phyloP scores from a whole-genome alignment of 768 basidiomycete genomes.

The Suillus variegatus region DNA sequence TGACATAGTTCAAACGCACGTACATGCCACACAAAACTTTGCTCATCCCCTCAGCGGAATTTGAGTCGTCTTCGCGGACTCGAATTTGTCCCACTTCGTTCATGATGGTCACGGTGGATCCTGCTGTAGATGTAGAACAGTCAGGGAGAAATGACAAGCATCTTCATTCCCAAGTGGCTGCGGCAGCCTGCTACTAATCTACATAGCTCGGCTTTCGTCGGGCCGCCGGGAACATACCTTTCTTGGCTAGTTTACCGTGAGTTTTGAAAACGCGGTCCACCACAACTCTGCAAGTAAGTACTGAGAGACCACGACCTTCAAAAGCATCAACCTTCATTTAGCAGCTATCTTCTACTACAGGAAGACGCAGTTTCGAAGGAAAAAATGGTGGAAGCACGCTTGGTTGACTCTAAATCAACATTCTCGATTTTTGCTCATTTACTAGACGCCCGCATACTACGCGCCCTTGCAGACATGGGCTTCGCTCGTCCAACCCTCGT shows the following conservation, averaged over 20 bases:
- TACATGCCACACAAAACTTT: slow-evolving; percentile 48
- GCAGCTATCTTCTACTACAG: not conserved
- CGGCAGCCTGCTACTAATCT: not conserved
- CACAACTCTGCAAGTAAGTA: not conserved
- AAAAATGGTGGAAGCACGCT: slow-evolving; percentile 45
- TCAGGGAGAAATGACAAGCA: not conserved
- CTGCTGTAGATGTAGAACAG: not conserved
- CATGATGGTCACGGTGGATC: slow-evolving; percentile 12
- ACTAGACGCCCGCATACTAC: slow-evolving; percentile 82
- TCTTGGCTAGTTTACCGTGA: not conserved
- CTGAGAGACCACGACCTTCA: not conserved
- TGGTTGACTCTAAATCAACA: slow-evolving; percentile 49
- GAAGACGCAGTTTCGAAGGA: not conserved
- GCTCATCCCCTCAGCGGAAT: not conserved
- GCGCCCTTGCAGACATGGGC: slow-evolving; percentile 86
- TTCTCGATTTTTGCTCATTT: slow-evolving; percentile 71
- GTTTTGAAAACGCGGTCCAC: not conserved
- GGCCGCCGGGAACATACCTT: slow-evolving; percentile 1
- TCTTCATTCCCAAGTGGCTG: not conserved
- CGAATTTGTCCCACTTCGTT: slow-evolving; percentile 14
- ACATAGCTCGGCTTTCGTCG: not conserved
- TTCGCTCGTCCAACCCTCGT: slow-evolving; percentile 92
- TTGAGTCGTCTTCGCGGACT: slow-evolving; percentile 1
- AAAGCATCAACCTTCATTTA: not conserved
- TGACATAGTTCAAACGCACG: slow-evolving; percentile 20